A percentile compares a stretch with the other conserved stretches of the same genome.
These are phyloP conservation scores for Chytriomyces sp. DNA, from an alignment of 192 early-diverging fungal species.

Conservation along the genomic window DNA sequence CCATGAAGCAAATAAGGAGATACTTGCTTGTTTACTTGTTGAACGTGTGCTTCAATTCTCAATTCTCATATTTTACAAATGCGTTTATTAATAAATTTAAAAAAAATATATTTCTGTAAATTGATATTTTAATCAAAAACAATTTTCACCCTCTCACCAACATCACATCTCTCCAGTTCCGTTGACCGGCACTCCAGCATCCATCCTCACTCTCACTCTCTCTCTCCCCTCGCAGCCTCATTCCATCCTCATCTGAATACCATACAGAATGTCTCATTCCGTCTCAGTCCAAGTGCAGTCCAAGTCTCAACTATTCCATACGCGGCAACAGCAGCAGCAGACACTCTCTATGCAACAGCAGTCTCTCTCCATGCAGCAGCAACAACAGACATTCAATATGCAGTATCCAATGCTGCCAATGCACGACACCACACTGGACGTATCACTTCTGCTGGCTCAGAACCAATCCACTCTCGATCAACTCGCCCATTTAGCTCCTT, in stretches of 20 bases:
- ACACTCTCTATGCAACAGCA: too few relatives aligned
- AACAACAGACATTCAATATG: too few relatives aligned
- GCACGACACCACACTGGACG: too few relatives aligned
- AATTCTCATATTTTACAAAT: too few relatives aligned
- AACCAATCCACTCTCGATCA: too few relatives aligned
- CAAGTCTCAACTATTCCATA: not conserved
- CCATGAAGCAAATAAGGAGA: not conserved
- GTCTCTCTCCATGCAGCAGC: too few relatives aligned
- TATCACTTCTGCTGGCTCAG: too few relatives aligned
- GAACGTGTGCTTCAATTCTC: too few relatives aligned
- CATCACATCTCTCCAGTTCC: too few relatives aligned
- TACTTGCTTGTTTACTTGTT: too few relatives aligned
- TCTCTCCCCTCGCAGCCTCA: not conserved
- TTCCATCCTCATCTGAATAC: not conserved
- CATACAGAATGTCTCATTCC: not conserved
- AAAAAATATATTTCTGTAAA: not conserved
- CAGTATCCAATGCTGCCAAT: too few relatives aligned
- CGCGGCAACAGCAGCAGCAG: not conserved
- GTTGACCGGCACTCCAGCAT: not conserved
- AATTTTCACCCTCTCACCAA: not conserved
- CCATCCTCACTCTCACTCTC: too few relatives aligned
- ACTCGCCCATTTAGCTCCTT: not conserved
- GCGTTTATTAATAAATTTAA: not conserved
- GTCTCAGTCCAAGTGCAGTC: not conserved
- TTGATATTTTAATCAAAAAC: not conserved